Evolutionary conservation across 768 basidiomycete genomes (phyloP), one percentile per base, ranked within the genome.

Genomic region (Amanita rimosa): DNA sequence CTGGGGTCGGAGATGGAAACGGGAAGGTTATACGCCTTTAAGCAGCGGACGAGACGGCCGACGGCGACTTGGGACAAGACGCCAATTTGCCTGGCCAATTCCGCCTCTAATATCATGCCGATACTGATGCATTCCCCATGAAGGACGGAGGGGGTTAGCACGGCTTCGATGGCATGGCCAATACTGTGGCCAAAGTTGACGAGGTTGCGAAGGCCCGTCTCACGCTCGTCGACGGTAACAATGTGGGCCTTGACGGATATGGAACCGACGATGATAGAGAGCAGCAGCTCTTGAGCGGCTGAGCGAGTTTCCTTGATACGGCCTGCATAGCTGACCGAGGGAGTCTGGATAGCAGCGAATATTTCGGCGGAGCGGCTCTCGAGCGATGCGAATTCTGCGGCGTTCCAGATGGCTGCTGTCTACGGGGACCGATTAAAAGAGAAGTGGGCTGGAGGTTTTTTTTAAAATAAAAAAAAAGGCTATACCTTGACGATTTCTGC

Each of bases 361-460:
- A 97, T 94, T 60, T 89, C 87, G 22, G 78, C 76, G 1, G 89
- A 80, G 39, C 82, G 79, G 1, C 87, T 83, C 63, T 99, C 96
- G 53, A 99, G 80, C 27, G 81, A 75, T 31, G 81, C 75, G 59
- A 99, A 99, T 58, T 94, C 91, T 53, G 69, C 65, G 57, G 90
- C 93, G 63, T 90, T 81, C 95, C 95, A 97, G 59, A 98, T 98
- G n/a, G 94, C 96, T 4, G 96, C 95, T 21, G 96, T 99, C 95
- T 95, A 38, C 7, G 27, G 36, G 6, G 37, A 10, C 9, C 36
- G 14, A 47, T 36, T 13, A 42, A 45, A 26, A 27, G 19, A 16
- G 10, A 17, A 19, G 35, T 11, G 11, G 22, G 8, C 29, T 44
- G 44, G 21, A 36, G 36, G 33, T 14, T 17, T n/a, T n/a, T n/a